Evolutionary conservation across 345 rosid species (phyloP), one percentile per base, ranked within the genome.

Genomic region (Ricinus communis): DNA sequence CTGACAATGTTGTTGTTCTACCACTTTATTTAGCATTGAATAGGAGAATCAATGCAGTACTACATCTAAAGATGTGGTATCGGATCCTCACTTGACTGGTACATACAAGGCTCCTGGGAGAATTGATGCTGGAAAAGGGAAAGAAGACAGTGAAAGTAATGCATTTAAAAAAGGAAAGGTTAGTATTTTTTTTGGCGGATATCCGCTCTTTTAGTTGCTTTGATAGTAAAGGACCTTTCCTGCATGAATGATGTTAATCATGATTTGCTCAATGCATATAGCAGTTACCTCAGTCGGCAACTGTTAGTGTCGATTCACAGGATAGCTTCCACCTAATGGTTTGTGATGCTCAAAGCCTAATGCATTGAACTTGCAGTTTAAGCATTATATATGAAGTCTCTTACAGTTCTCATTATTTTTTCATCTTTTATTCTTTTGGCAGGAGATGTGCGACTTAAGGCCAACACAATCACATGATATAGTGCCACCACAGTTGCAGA

Each of bases 121-220:
- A 72, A 68, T 77, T 69, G 94, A 79, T 77, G 68, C 79, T 66
- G 83, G 86, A 52, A 82, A 74, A 60, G 87, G 74, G 66, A 86
- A 83, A 82, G 83, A 71, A 64, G 74, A 16, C 59, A 65, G 67
- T 65, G 54, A 62, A 68, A 75, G 58, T 71, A 80, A 69, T 69
- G 72, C 83, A 62, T 74, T 75, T 64, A 87, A 80, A 67, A 91
- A 66, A 38, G 86, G 84, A 80, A 91, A 93, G 96, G 96, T 93
- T 24, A 57, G 85, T 74, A 63, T 61, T 56, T 61, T 27, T 24
- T 22, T 18, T 47, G 8, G 68, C 65, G 69, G 61, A 55, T 66
- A 4, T 57, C 45, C 1, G n/a, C 31, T 40, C 4, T 33, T 57
- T 31, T 61, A 21, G 45, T 43, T 13, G 28, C 47, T 7, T 62